Base-by-base conservation (phyloP, 768 basidiomycete species). In the Trametes punicea region DNA sequence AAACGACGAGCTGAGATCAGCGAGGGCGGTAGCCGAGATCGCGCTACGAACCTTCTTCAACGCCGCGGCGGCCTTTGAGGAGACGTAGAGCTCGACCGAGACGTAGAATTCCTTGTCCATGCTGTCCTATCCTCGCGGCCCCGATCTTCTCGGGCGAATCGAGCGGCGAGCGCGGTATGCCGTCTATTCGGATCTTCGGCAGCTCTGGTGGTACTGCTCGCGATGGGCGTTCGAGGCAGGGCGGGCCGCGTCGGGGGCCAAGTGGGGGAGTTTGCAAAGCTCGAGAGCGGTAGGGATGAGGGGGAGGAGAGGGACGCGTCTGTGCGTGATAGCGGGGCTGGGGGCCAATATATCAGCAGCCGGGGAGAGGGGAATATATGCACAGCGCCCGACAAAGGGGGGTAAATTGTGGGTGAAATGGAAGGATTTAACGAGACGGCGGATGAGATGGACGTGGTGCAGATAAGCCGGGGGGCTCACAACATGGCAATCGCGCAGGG, bases 81-180 rank as follows among this genome's bases (percentile, higher is more conserved):
- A 81, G 18, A 88, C 72, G 60, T 82, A 86, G 23, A 90, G 71
- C 62, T 88, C 83, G 8, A 78, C 81, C 46, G 79, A 77, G 51
- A 84, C 77, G 55, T 82, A 75, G 64, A 83, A 86, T 67, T 89
- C 87, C 57, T 65, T 71, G 40, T 56, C 47, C 54, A 55, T 57
- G 13, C 13, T 15, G 15, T 10, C 15, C 15, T 40, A 30, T 33
- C 36, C 46, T 34, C 42, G 27, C 48, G 34, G 49, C 25, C 40
- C 48, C 49, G 49, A 51, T 57, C 26, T 45, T 41, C 47, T 51
- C 46, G 57, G 46, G 23, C 46, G 50, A 31, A 21, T 36, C 26
- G 38, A 30, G 7, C 27, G 46, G 18, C 29, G 42, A 25, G 44
- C 4, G 38, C 25, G 39, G 48, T 13, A 29, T 31, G 55, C 48